phyloP scores from a whole-genome alignment of 805 yeast genomes.

The Wickerhamiella hasegawae region DNA sequence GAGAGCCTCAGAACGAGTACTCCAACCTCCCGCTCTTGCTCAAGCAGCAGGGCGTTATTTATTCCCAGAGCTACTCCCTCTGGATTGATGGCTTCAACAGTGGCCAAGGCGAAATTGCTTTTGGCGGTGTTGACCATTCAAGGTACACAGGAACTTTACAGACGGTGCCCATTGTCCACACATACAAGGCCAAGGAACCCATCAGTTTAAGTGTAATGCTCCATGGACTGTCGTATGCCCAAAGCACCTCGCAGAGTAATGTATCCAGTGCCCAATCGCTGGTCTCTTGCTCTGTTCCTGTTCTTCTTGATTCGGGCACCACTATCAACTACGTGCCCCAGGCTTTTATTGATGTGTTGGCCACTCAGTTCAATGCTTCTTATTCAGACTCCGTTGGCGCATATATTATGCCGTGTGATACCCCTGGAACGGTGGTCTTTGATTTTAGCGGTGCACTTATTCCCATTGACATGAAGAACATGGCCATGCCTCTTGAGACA shows the following conservation, averaged over 20 bases:
- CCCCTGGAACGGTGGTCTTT: neutral
- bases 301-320: constrained; percentile 12
- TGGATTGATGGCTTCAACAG: constrained; percentile 24
- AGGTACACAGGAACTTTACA: constrained; percentile 35
- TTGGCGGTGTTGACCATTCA: constrained; percentile 54
- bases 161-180: constrained; percentile 17
- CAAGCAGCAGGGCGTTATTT: constrained; percentile 27
- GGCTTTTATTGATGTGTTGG: constrained; percentile 3
- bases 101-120: constrained; percentile 26
- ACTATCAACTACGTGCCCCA: constrained; percentile 15
- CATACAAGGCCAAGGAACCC: neutral
- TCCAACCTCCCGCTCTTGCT: constrained; percentile 20
- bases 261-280: no score
- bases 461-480: neutral
- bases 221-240: constrained; percentile 1
- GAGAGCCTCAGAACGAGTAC: no score
- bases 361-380: constrained; percentile 12
- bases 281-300: constrained; percentile 4
- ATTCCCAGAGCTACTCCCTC: constrained; percentile 29
- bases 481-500: neutral
- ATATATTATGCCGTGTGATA: constrained; percentile 1
- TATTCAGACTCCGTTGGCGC: constrained; percentile 26
- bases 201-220: neutral
- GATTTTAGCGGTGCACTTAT: constrained; percentile 5
- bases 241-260: constrained; percentile 1